Evolutionary conservation across 148 eudicot species (phyloP), one percentile per base, ranked within the genome.

Genomic region (Camellia japonica): DNA sequence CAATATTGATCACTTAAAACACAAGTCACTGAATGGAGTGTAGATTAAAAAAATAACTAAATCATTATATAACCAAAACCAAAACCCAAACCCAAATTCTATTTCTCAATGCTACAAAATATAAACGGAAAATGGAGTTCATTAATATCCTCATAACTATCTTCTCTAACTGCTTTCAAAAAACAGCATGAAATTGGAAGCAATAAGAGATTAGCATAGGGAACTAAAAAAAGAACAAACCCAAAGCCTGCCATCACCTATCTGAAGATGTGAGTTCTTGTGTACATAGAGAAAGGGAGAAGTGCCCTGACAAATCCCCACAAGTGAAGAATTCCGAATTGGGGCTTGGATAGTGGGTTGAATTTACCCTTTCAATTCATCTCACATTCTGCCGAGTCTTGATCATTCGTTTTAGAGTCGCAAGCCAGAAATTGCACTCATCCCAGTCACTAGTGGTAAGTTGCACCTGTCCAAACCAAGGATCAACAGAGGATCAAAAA

Each of bases 401-500:
- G 62, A 81, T 81, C 83, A 81, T 81, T 56, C 83, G 64, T 68
- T 81, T 81, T 4, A 81, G 79, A 41, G 83, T 67, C 15, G 83
- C 79, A 75, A 81, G 83, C 83, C 83, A 81, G 74, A 74, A 81
- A 58, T 68, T 81, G 83, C 83, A 81, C 68, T 81, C 83, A 20
- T 81, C 83, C 83, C 83, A 81, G 56, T 81, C 83, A 18, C 83
- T 81, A 38, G 83, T 75, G 51, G 83, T 81, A 58, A 81, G 79
- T 75, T 81, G 83, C 60, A 81, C 83, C 83, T 81, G 68, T 77
- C 12, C 6, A 47, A 75, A n/a, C 15, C 18, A 74, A 30, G 73
- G n/a, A 66, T 3, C 7, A 11, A n/a, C 16, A 44, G 42, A n/a
- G 38, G 46, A 44, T 80, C 15, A 44, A 60, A 66, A 20, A 20